A percentile compares a stretch with the other conserved stretches of the same genome.
These are phyloP conservation scores for Epithemia pelagica DNA, from an alignment of 108 stramenopile genomes.

Conservation along the genomic window DNA sequence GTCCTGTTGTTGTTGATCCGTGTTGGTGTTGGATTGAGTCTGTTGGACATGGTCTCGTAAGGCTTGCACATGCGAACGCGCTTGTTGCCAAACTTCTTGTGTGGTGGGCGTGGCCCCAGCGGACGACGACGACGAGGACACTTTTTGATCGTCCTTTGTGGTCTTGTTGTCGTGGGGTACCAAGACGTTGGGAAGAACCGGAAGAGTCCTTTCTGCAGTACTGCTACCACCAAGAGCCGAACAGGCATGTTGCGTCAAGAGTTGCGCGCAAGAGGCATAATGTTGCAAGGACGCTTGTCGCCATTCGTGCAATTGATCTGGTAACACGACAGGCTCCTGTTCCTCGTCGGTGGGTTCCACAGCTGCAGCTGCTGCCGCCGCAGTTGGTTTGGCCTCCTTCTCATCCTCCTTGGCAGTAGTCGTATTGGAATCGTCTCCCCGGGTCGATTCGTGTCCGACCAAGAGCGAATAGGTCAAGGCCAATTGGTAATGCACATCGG, in stretches of 20 bases:
- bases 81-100: not conserved
- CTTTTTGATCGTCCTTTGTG: slow-evolving; percentile 47
- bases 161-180: not conserved
- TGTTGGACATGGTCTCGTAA: slow-evolving; percentile 8
- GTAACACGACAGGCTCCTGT: no score
- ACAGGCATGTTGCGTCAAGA: not conserved
- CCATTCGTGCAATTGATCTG: no score
- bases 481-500: slow-evolving; percentile 60
- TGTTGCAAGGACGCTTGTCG: not conserved
- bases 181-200: no score
- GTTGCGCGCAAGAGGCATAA: not conserved
- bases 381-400: not conserved
- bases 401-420: not conserved
- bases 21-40: not conserved
- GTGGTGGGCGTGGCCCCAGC: slow-evolving; percentile 7
- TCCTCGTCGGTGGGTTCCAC: not conserved
- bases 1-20: not conserved
- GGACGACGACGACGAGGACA: slow-evolving; percentile 20
- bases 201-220: not conserved
- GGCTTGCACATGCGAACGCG: slow-evolving; percentile 7
- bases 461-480: slow-evolving; percentile 42
- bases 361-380: not conserved
- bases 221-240: not conserved
- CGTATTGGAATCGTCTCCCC: not conserved
- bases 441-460: slow-evolving; percentile 25